A percentile compares a stretch with the other conserved stretches of the same genome.
Evolutionary conservation across 257 asterid genomes (phyloP).

Genomic region (Solanum pinnatisectum): DNA sequence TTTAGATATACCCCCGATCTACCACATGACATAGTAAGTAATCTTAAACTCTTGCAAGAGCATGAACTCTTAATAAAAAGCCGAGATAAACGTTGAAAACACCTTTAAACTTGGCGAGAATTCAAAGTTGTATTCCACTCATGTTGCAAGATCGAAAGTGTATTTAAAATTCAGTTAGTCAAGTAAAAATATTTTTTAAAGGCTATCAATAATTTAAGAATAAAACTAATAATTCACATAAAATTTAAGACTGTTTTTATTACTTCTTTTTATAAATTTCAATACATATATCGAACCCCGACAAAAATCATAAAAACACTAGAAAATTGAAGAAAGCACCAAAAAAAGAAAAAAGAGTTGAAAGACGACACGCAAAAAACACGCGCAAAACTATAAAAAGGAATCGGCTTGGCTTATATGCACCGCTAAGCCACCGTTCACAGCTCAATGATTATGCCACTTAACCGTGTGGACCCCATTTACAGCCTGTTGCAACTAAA

Average conservation of each 20-base stretch:
- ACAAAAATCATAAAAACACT: background rate
- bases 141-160: fast-evolving
- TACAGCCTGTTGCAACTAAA: conserved; percentile 26
- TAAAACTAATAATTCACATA: too few relatives aligned
- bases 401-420: background rate
- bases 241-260: fast-evolving
- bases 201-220: too few relatives aligned
- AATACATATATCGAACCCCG: background rate
- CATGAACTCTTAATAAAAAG: background rate
- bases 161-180: too few relatives aligned
- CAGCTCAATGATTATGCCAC: background rate
- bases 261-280: too few relatives aligned
- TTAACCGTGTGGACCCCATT: conserved; percentile 18
- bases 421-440: conserved; percentile 23
- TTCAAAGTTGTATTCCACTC: too few relatives aligned
- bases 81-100: too few relatives aligned
- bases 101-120: background rate
- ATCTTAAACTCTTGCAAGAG: background rate
- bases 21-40: background rate
- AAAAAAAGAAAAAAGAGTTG: background rate
- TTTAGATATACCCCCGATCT: too few relatives aligned
- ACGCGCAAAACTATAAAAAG: background rate
- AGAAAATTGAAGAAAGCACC: background rate
- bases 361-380: background rate
- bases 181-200: too few relatives aligned